Evolutionary conservation across 2,329 filamentous ascomycete species (phyloP).

Genomic region (Paracoccidioides brasiliensis): DNA sequence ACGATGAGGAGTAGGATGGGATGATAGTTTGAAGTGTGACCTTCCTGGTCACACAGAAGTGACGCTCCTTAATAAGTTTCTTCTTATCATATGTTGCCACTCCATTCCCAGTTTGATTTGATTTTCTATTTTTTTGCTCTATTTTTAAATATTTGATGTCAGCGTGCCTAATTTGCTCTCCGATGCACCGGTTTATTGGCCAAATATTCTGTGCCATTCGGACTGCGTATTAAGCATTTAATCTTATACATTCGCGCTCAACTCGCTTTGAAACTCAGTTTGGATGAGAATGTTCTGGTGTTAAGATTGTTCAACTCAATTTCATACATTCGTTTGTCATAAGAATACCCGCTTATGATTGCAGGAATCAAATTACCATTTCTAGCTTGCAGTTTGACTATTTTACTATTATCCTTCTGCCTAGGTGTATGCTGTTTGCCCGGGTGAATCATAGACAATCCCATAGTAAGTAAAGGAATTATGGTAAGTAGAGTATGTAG

Average conservation of each 20-base stretch:
- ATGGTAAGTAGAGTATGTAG: too few species aligned
- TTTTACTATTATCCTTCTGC: not conserved
- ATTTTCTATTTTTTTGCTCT: not conserved
- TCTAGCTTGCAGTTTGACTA: not conserved
- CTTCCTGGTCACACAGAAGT: too few species aligned
- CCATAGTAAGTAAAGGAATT: too few species aligned
- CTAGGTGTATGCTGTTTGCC: too few species aligned
- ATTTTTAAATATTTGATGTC: not conserved
- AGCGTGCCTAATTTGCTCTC: not conserved
- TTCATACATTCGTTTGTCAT: not conserved
- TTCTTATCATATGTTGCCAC: too few species aligned
- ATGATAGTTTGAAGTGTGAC: too few species aligned
- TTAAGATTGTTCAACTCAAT: not conserved
- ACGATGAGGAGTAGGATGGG: conserved; percentile 48
- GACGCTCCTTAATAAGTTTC: too few species aligned
- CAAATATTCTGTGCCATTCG: too few species aligned
- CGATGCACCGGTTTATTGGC: not conserved
- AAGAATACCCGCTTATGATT: not conserved
- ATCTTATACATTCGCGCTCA: too few species aligned
- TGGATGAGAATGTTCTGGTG: not conserved
- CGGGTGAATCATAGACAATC: too few species aligned
- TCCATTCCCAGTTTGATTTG: too few species aligned
- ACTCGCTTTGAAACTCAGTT: not conserved
- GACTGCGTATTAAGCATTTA: too few species aligned
- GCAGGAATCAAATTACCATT: not conserved